A percentile compares a stretch with the other conserved stretches of the same genome.
Evolutionary conservation across 2,329 filamentous ascomycete genomes (phyloP).

Genomic region (Ophiostoma himal-ulmi): DNA sequence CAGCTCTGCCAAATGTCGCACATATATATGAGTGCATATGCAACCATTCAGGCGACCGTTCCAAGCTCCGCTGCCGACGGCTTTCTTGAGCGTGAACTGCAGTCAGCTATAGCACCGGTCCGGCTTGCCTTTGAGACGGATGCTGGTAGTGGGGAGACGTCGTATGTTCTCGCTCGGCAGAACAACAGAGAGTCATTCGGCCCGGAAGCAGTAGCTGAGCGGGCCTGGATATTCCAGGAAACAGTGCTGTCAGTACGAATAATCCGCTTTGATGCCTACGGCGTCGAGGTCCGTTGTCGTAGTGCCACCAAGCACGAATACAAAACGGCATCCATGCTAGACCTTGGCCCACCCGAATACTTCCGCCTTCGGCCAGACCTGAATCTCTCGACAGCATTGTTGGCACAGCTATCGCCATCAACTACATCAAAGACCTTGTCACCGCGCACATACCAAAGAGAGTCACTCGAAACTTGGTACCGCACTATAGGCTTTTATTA

Average conservation of each 20-base stretch:
- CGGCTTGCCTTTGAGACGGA: not conserved
- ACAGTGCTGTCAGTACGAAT: constrained; percentile 3
- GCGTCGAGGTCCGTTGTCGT: not conserved
- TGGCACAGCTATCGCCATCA: not conserved
- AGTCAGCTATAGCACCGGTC: not conserved
- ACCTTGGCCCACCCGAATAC: not conserved
- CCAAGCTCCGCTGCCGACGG: constrained; percentile 2
- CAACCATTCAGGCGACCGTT: not conserved
- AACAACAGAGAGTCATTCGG: not conserved
- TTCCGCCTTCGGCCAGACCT: constrained; percentile 4
- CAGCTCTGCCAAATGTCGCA: not conserved
- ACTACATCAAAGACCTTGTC: not conserved
- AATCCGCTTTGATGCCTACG: not conserved
- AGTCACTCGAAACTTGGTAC: constrained; percentile 4
- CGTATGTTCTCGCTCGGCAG: not conserved
- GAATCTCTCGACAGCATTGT: not conserved
- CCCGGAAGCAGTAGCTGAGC: not conserved
- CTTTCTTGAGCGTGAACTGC: not conserved
- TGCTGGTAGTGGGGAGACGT: not conserved
- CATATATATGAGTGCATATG: not conserved
- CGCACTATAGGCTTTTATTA: not conserved
- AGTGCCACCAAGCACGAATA: not conserved
- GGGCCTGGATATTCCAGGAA: constrained; percentile 5
- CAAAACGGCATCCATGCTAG: not conserved
- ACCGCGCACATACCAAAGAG: not conserved